Percentiles rank a stretch among this genome's conserved stretches.
Conservation (phyloP, 2,329 filamentous ascomycete genomes). For the Apiospora aurea region DNA sequence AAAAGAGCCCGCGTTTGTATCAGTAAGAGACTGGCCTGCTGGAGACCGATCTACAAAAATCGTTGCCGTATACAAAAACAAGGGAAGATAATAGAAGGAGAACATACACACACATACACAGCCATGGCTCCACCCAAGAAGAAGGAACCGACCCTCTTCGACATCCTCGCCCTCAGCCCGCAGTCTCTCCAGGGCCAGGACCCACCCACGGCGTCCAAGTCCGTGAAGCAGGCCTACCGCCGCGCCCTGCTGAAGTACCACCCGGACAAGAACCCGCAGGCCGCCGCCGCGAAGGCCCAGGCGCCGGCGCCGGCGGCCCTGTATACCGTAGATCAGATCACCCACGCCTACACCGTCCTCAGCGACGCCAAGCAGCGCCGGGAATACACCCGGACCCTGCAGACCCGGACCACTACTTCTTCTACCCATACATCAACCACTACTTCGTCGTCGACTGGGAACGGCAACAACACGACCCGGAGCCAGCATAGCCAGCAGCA, state of each 20-base stretch:
- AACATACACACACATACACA: not conserved
- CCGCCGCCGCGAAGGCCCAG: constrained; percentile 8
- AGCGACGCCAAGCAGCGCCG: constrained; percentile 56
- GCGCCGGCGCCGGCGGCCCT: constrained; percentile 5
- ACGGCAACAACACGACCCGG: not conserved
- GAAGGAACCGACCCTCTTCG: constrained; percentile 61
- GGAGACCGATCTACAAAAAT: not conserved
- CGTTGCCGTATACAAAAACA: not conserved
- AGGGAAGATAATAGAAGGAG: not conserved
- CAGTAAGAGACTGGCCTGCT: not conserved
- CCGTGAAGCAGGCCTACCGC: constrained; percentile 68
- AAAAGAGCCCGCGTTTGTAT: not conserved
- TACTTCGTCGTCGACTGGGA: constrained; percentile 5
- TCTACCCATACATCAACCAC: not conserved
- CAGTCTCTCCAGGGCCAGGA: constrained; percentile 52
- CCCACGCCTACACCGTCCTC: constrained; percentile 63
- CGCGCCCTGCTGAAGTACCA: constrained; percentile 70
- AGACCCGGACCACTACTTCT: constrained; percentile 23
- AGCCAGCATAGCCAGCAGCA: constrained; percentile 25
- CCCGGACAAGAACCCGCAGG: constrained; percentile 61
- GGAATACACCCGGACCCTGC: constrained; percentile 62
- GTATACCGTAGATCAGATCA: constrained; percentile 70
- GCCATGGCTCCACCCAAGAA: constrained; percentile 35
- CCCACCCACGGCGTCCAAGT: constrained; percentile 51
- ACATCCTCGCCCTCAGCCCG: constrained; percentile 64